Base-by-base conservation (phyloP, 2,329 filamentous ascomycete genomes). In the Ophiostoma fasciatum region DNA sequence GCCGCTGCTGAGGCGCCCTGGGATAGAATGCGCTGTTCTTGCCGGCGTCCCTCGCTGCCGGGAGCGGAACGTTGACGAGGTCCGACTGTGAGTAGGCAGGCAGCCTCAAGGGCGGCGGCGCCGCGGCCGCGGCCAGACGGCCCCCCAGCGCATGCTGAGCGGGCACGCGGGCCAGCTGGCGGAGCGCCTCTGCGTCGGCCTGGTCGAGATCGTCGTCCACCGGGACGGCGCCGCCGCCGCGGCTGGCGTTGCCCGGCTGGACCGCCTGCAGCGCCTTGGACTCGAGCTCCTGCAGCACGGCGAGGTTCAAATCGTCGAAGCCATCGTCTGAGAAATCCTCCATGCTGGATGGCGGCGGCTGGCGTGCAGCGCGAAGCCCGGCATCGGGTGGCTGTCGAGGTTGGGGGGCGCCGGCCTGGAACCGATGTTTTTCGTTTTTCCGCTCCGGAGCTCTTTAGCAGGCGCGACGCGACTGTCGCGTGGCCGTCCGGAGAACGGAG, bases 261-360 rank as follows among this genome's bases (percentile, higher is more conserved):
- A n/a, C n/a, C n/a, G n/a, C n/a, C n/a, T n/a, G n/a, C n/a, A n/a
- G n/a, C 3, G 56, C 50, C 19, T 55, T 66, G 47, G 68, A 66
- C 49, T 80, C 75, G 42, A 80, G 67, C 49, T 77, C 71, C 46
- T 71, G 62, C 4, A 79, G 57, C 31, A 61, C 61, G 43, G 66
- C 64, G 42, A 66, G 61, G 44, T 73, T 68, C 28, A 79, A 57
- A 28, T 67, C 62, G 51, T 79, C 72, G 46, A 80, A 62, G 41
- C 65, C 72, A 49, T 76, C 74, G 50, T 78, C 74, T 40, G 64
- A 71, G 50, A 74, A 78, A 42, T 71, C 67, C 57, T 75, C 71
- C 57, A 67, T 66, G 33, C 36, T 42, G 33, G 17, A n/a, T 21
- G 26, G 19, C 36, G 20, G 31, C 32, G 28, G 22, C 25, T 13